A percentile compares a stretch with the other conserved stretches of the same genome.
phyloP scores from a whole-genome alignment of 139 green algal species.

The Picochlorum sp. region DNA sequence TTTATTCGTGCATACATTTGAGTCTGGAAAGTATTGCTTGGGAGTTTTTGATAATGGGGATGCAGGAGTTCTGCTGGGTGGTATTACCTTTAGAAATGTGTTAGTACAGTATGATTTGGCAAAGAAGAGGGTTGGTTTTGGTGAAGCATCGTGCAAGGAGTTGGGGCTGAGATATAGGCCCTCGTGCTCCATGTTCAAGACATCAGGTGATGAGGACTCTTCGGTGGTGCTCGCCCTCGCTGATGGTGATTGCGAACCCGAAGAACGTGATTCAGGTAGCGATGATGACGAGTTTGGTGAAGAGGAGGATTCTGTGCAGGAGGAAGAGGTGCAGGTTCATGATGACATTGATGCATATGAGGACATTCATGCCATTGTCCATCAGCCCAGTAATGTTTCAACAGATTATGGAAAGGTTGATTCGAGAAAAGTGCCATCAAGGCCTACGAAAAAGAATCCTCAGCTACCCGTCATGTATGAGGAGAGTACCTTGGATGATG shows the following conservation, averaged over 20 bases:
- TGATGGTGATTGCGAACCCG: slow-evolving; percentile 4
- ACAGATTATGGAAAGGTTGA: too few species aligned
- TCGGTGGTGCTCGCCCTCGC: not conserved
- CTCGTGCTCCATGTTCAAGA: slow-evolving; percentile 18
- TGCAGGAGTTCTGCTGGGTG: slow-evolving; percentile 74
- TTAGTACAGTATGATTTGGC: slow-evolving; percentile 63
- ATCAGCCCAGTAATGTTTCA: not conserved
- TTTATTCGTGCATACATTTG: slow-evolving; percentile 68
- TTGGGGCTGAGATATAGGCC: slow-evolving; percentile 28
- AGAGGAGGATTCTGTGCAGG: slow-evolving; percentile 4
- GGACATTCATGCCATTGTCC: not conserved
- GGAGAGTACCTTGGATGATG: not conserved
- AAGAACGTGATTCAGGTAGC: not conserved
- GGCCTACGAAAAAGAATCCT: too few species aligned
- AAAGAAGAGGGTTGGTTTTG: slow-evolving; percentile 48
- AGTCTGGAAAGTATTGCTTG: slow-evolving; percentile 70
- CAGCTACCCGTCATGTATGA: not conserved
- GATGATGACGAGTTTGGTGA: not conserved
- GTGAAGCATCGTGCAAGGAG: slow-evolving; percentile 26
- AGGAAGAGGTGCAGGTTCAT: not conserved
- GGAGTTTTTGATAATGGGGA: slow-evolving; percentile 83
- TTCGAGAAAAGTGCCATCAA: too few species aligned
- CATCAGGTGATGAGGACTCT: not conserved
- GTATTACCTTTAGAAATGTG: slow-evolving; percentile 71
- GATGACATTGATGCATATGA: not conserved